Evolutionary conservation across 2,329 filamentous ascomycete species (phyloP), one percentile per base, ranked within the genome.

Genomic region (Magnaporthiopsis incrustans): DNA sequence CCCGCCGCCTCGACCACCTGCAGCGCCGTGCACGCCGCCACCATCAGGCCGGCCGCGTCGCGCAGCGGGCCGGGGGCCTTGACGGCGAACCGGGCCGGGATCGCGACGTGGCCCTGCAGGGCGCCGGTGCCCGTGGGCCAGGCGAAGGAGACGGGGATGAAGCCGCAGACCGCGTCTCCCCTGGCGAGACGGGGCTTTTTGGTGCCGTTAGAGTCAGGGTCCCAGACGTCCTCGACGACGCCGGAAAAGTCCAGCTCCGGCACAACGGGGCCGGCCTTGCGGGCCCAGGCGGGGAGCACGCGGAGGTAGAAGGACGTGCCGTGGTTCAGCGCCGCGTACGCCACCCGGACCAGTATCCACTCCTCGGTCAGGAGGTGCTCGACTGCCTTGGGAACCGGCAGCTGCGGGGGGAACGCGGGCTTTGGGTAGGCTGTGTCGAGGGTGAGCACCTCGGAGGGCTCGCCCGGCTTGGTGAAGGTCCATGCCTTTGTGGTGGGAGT

Each of bases 321-420:
- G 15, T 75, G 75, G 67, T 78, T 77, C 60, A 77, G 71, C 18
- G 74, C 70, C 4, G 74, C 72, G 66, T 76, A 70, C 11, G 71
- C 68, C 35, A 77, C 70, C 59, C 67, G 70, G 59, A 77, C 63
- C 58, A 76, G 68, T 57, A 77, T 15, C 58, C 58, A 60, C 32
- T 32, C 27, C 58, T 60, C 58, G 14, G 4, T 14, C 25, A 58
- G 57, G n/a, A 58, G 26, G 63, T 59, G 18, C 62, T 70, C 26
- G 63, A 62, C 27, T 53, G 66, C 67, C 32, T 60, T 67, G 64
- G 65, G 66, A 10, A 35, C 30, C 26, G 30, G 32, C 14, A 30
- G 27, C 58, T 25, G 27, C 4, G 58, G 58, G 6, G 58, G 58
- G 15, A 60, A n/a, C 30, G 30, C 22, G 5, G 58, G 32, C 30